A percentile compares a stretch with the other conserved stretches of the same genome.
These are phyloP conservation scores for Trapa bicornis DNA, from an alignment of 345 rosid genomes.

Conservation along the genomic window DNA sequence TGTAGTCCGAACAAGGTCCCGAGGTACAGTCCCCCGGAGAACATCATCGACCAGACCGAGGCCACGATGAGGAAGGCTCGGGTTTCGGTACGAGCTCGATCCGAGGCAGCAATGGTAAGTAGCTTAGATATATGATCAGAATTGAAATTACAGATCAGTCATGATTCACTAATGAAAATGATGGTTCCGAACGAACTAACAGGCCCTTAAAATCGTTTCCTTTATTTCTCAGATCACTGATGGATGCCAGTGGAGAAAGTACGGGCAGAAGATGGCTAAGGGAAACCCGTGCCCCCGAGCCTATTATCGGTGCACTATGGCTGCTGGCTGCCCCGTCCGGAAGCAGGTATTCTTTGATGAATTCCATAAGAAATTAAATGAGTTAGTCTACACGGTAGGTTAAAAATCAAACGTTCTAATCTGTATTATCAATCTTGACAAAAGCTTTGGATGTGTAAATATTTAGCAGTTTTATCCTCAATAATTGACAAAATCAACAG, in stretches of 20 bases:
- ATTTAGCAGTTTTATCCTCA: no score
- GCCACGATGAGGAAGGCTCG: conserved; percentile 64
- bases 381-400: no score
- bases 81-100: conserved; percentile 56
- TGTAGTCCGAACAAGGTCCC: conserved; percentile 32
- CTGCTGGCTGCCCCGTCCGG: conserved; percentile 67
- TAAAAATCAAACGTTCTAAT: no score
- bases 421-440: no score
- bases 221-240: conserved; percentile 31
- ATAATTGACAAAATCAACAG: no score
- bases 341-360: conserved; percentile 34
- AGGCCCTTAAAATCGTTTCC: not conserved
- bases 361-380: no score
- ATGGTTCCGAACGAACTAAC: not conserved
- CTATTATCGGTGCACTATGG: conserved; percentile 72
- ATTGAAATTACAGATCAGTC: not conserved
- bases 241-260: conserved; percentile 75
- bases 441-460: no score
- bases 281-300: conserved; percentile 82
- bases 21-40: conserved; percentile 29
- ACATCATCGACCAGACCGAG: conserved; percentile 37
- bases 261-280: conserved; percentile 73
- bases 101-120: conserved; percentile 23
- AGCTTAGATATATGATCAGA: not conserved
- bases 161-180: not conserved